A percentile compares a stretch with the other conserved stretches of the same genome.
Evolutionary conservation across 495 filamentous ascomycete species (phyloP).

Genomic region (Aspergillus mulundensis): DNA sequence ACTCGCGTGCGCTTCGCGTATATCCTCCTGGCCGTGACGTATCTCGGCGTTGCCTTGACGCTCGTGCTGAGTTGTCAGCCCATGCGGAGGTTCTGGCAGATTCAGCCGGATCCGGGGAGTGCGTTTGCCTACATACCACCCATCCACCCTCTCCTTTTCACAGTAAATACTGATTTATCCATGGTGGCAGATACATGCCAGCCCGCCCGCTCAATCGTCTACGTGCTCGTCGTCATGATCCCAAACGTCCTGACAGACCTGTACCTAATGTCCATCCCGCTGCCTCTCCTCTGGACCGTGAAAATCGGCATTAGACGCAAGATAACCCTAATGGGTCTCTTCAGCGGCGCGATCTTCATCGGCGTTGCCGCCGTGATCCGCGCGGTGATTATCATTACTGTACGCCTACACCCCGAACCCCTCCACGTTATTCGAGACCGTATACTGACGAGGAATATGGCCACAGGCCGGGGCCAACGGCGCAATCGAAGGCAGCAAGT

Average conservation of each 20-base stretch:
- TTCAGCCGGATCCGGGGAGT: conserved; percentile 56
- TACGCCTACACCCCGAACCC: conserved; percentile 19
- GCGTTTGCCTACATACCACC: conserved; percentile 17
- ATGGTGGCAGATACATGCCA: conserved; percentile 36
- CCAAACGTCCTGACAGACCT: conserved; percentile 49
- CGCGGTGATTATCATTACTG: conserved; percentile 46
- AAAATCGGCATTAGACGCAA: conserved; percentile 44
- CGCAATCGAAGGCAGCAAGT: conserved; percentile 44
- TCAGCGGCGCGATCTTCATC: conserved; percentile 53
- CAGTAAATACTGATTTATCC: too few relatives aligned
- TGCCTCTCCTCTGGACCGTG: conserved; percentile 49
- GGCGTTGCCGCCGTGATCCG: conserved; percentile 54
- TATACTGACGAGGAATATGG: too few relatives aligned
- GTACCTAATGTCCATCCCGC: conserved; percentile 48
- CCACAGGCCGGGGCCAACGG: conserved; percentile 28
- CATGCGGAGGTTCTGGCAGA: conserved; percentile 54
- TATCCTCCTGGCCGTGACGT: conserved; percentile 46
- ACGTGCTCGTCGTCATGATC: conserved; percentile 35
- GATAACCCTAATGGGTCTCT: conserved; percentile 45
- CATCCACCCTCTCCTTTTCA: too few relatives aligned
- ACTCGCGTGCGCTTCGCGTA: conserved; percentile 52
- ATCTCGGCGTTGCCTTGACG: conserved; percentile 46
- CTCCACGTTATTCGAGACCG: too few relatives aligned
- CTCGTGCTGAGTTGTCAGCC: conserved; percentile 53
- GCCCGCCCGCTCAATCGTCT: conserved; percentile 31